Base-by-base conservation (phyloP, 148 eudicot species). In the Camellia japonica region DNA sequence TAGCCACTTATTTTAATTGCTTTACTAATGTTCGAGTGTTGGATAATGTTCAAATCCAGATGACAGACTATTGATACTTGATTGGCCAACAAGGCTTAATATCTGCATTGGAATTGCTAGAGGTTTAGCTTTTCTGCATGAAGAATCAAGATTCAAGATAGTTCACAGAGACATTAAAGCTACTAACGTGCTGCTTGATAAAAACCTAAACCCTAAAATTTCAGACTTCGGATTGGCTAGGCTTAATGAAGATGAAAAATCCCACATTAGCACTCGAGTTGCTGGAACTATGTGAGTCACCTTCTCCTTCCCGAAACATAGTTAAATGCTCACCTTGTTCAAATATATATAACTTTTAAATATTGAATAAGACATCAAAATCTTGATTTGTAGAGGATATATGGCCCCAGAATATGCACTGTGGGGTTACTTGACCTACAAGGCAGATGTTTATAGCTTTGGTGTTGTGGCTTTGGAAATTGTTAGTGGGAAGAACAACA, bases 321-420 rank as follows among this genome's bases (percentile, higher is more conserved):
- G 30, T 51, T 20, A 10, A 71, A 11, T 20, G 60, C 44, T 76
- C 47, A 12, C n/a, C 10, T 5, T 49, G 49, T 77, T 51, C 43
- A 77, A 30, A 11, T 77, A 5, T 52, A 51, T 23, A 5, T 66
- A 11, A 43, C 15, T 16, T 30, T 64, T 10, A 38, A 20, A 19
- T 62, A 5, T 44, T 51, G 47, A 77, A 63, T 44, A 47, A 5
- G 73, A 52, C 77, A 18, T 41, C 20, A 14, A 3, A 42, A 41
- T 14, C 12, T 42, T 7, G 49, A 9, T 15, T 80, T 82, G 80
- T 84, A 88, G 91, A 71, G 91, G 91, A 71, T 88, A 88, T 59
- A 88, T 88, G 91, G 91, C 91, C 58, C 91, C 91, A 0, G 89
- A 88, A 75, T 88, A 88, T 66, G 91, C 91, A 42, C 62, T 87